These are phyloP conservation scores for Saccharomycopsis hybrid DNA, from an alignment of 1,139 yeast genomes.

Conservation along the genomic window DNA sequence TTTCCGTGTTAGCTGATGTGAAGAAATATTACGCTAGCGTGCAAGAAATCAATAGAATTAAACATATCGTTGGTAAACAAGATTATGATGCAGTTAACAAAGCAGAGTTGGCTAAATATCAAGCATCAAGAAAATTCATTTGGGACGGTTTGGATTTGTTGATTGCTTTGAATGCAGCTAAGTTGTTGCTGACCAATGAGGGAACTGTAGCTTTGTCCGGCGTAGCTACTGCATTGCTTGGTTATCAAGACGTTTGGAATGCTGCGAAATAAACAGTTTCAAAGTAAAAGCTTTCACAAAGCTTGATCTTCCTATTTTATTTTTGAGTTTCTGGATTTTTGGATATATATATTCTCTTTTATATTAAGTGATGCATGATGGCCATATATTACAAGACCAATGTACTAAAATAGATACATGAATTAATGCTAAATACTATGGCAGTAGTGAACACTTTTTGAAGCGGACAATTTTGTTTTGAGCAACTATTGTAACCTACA, in stretches of 20 bases:
- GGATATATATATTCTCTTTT: too few species aligned
- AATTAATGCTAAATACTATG: too few species aligned
- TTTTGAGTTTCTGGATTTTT: too few species aligned
- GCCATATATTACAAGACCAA: too few species aligned
- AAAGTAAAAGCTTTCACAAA: too few species aligned
- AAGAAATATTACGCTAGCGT: background rate
- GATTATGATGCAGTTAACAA: background rate
- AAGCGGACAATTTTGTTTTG: too few species aligned
- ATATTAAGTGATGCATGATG: too few species aligned
- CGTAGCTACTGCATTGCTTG: constrained; percentile 12
- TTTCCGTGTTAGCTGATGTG: constrained; percentile 10
- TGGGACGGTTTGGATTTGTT: constrained; percentile 18
- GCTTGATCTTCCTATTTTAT: too few species aligned
- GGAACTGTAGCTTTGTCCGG: constrained; percentile 16
- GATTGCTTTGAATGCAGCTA: constrained; percentile 18
- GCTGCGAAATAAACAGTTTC: background rate
- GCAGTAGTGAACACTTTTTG: too few species aligned
- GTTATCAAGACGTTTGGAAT: constrained; percentile 16
- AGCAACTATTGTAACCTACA: too few species aligned
- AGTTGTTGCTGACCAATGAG: constrained; percentile 8
- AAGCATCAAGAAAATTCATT: constrained; percentile 8
- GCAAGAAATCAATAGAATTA: background rate
- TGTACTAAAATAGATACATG: too few species aligned
- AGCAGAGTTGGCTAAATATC: background rate
- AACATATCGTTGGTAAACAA: background rate